phyloP scores from a whole-genome alignment of 306 rosid genomes.

The Acacia melanoxylon region DNA sequence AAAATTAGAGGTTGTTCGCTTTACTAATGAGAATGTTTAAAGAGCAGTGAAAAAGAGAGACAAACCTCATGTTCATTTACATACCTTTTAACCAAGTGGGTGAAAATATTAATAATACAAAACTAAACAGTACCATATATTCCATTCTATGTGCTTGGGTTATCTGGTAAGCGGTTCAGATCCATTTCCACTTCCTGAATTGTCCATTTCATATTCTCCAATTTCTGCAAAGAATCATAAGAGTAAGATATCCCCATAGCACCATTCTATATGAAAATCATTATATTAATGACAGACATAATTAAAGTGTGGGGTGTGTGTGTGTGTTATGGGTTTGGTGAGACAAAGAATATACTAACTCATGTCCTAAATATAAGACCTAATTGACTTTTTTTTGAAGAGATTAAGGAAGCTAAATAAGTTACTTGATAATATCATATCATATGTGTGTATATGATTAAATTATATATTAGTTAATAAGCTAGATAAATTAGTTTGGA shows the following conservation, averaged over 20 bases:
- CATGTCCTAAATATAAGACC: not conserved
- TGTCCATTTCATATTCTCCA: conserved; percentile 95
- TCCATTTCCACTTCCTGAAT: conserved; percentile 94
- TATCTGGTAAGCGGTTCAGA: conserved; percentile 68
- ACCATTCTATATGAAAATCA: not conserved
- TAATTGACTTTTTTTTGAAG: no score
- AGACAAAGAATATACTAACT: not conserved
- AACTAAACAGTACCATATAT: not conserved
- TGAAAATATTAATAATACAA: not conserved
- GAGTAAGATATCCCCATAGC: not conserved
- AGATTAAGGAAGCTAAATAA: no score
- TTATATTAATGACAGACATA: not conserved
- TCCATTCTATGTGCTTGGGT: conserved; percentile 42
- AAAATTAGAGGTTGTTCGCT: no score
- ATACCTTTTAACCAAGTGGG: not conserved
- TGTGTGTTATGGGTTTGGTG: not conserved
- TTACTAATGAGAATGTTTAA: no score
- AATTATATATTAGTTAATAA: no score
- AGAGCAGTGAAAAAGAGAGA: no score
- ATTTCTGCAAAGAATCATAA: conserved; percentile 55
- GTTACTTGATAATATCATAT: no score
- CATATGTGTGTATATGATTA: no score
- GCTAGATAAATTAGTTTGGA: no score
- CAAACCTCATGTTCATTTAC: conserved; percentile 7
- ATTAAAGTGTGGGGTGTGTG: not conserved